Base-by-base conservation (phyloP, 495 filamentous ascomycete species). In the Aspergillus olivimuriae region DNA sequence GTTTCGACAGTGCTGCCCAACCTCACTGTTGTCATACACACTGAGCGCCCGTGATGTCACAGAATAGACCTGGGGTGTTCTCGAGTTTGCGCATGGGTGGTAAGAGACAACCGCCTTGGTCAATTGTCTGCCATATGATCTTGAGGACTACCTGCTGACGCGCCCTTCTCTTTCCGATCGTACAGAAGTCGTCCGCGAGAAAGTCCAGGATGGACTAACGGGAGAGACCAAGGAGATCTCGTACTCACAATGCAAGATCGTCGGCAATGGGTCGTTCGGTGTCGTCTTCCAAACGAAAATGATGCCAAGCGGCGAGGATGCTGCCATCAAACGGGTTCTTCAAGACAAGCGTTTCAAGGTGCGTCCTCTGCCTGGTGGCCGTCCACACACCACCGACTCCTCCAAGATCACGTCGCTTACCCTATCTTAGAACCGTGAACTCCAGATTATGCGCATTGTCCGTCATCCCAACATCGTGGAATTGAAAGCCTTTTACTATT, bases 291-390 rank as follows among this genome's bases (percentile, higher is more conserved):
- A 98, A 66, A 98, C 92, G 22, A 98, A 97, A 70, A 81, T 98
- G 58, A 89, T 92, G 48, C 92, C 92, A 12, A 91, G 84, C 51
- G 91, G 91, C 47, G 92, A 98, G 63, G 92, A 98, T 69, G 92
- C 92, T 44, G 92, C 92, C 59, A 98, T 98, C 72, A 98, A 98
- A 75, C 81, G 92, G 55, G 92, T 98, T 39, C 76, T 98, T 44
- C 92, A 98, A 58, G 92, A 98, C 72, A 98, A 98, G 74, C 80
- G 92, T 50, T 98, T 98, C 80, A 98, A 98, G 87, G 92, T 91
- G 56, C 44, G 48, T 51, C 40, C 5, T 38, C 37, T 18, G 16
- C 41, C 38, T 35, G 15, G 39, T 15, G 12, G 24, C 31, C 39
- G 32, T 43, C 35, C 46, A 22, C 33, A 15, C 17, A 33, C 19